A percentile compares a stretch with the other conserved stretches of the same genome.
Evolutionary conservation across 306 rosid species (phyloP).

Genomic region (Vigna nakashimae): DNA sequence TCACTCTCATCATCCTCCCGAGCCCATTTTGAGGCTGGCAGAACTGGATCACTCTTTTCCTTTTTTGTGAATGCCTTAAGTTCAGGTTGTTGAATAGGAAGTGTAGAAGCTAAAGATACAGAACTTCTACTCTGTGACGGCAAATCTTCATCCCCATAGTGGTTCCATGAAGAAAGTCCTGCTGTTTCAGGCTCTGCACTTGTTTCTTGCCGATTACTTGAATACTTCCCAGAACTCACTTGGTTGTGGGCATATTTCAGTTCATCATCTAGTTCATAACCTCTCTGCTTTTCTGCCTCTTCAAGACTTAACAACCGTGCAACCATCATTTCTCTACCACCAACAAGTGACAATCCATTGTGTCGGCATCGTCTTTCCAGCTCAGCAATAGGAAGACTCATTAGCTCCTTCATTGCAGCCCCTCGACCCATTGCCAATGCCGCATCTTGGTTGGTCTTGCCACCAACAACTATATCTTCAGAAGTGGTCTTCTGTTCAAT

Average conservation of each 20-base stretch:
- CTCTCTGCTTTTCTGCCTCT: conserved; percentile 96
- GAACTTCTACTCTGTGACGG: conserved; percentile 61
- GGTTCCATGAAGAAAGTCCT: conserved; percentile 77
- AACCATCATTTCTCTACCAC: conserved; percentile 98
- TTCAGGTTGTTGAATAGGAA: conserved; percentile 76
- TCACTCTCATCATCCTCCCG: conserved; percentile 97
- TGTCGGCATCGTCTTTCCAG: conserved; percentile 98
- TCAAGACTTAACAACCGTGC: conserved; percentile 92
- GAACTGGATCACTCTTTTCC: conserved; percentile 82
- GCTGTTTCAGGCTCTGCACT: conserved; percentile 71
- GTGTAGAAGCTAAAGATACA: conserved; percentile 61
- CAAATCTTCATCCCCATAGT: conserved; percentile 61
- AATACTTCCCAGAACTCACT: conserved; percentile 74
- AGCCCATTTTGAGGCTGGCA: conserved; percentile 98
- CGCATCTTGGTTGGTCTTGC: conserved; percentile 83
- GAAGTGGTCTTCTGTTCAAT: conserved; percentile 73
- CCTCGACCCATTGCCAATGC: conserved; percentile 98
- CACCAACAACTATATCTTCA: conserved; percentile 66
- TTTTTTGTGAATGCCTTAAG: conserved; percentile 73
- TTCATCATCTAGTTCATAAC: conserved; percentile 83
- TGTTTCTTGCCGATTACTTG: conserved; percentile 63
- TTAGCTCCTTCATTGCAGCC: conserved; percentile 88
- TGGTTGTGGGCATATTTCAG: conserved; percentile 74
- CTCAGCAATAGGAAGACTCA: conserved; percentile 90
- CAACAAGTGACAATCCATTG: conserved; percentile 96